These are phyloP conservation scores for Geranium incanum DNA, from an alignment of 441 rosid species.

Conservation along the genomic window DNA sequence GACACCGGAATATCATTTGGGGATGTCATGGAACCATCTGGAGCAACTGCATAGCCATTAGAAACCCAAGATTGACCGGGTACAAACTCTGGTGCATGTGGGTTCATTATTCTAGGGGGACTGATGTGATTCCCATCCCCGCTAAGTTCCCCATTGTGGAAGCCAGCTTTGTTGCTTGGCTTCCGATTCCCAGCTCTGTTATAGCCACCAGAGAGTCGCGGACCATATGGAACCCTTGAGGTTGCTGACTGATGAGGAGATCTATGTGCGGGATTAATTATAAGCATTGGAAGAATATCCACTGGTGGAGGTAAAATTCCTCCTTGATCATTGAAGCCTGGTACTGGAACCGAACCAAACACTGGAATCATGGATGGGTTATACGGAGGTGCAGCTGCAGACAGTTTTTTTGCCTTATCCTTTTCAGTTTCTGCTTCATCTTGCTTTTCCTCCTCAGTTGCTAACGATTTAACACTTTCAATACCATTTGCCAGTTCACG, in stretches of 20 bases:
- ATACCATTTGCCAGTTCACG: conserved; percentile 33
- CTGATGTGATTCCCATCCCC: conserved; percentile 47
- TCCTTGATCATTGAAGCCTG: conserved; percentile 56
- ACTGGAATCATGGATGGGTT: conserved; percentile 58
- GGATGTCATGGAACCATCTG: conserved; percentile 47
- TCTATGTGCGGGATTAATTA: conserved; percentile 61
- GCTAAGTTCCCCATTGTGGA: conserved; percentile 40
- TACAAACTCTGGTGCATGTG: conserved; percentile 69
- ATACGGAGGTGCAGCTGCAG: conserved; percentile 75
- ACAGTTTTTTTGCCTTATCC: conserved; percentile 59
- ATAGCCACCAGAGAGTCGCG: conserved; percentile 72
- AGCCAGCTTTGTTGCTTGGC: conserved; percentile 46
- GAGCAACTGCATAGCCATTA: conserved; percentile 65
- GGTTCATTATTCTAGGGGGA: conserved; percentile 64
- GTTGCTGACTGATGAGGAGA: conserved; percentile 76
- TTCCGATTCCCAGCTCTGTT: conserved; percentile 62
- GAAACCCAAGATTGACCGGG: conserved; percentile 85
- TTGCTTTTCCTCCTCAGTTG: conserved; percentile 44
- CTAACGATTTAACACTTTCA: conserved; percentile 26
- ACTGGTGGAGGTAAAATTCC: conserved; percentile 75
- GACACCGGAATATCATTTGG: conserved; percentile 48
- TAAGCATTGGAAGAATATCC: conserved; percentile 61
- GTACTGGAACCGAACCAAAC: conserved; percentile 53
- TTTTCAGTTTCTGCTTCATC: conserved; percentile 46
- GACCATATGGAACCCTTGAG: conserved; percentile 73